These are phyloP conservation scores for Eucalyptus lansdowneana DNA, from an alignment of 345 rosid species.

Conservation along the genomic window DNA sequence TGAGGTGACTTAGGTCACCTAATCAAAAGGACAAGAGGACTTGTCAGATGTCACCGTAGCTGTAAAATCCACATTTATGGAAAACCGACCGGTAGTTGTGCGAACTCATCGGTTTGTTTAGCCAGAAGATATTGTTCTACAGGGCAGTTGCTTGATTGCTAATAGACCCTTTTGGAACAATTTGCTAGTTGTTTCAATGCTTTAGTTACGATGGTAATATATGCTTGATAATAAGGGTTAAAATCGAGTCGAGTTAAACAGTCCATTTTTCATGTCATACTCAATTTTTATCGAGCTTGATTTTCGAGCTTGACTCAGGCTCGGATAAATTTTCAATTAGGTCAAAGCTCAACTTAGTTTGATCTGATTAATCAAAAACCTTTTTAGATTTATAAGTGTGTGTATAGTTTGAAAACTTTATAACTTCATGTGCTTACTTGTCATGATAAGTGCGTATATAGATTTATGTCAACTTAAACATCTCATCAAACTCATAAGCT, in stretches of 20 bases:
- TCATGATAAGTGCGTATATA: neutral
- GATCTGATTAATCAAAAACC: neutral
- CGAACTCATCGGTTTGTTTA: neutral
- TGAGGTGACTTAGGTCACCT: neutral
- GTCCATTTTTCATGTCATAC: neutral
- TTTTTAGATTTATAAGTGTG: too few species aligned
- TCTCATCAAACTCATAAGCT: too few species aligned
- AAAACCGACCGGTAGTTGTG: neutral
- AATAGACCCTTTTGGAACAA: neutral
- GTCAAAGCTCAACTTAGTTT: neutral
- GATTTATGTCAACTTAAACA: too few species aligned
- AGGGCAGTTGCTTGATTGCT: neutral
- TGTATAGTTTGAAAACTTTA: neutral
- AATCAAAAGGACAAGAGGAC: neutral
- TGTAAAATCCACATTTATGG: neutral
- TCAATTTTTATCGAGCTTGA: neutral
- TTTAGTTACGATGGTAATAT: neutral
- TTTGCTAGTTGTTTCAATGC: neutral
- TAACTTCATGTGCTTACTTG: neutral
- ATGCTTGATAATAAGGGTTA: neutral
- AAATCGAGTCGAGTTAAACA: neutral
- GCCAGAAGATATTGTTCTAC: neutral
- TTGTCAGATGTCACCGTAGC: neutral
- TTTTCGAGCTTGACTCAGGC: rapidly evolving
- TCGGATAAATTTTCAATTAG: neutral